These are phyloP conservation scores for Verticillium dahliae DNA, from an alignment of 2,329 filamentous ascomycete species.

Conservation along the genomic window DNA sequence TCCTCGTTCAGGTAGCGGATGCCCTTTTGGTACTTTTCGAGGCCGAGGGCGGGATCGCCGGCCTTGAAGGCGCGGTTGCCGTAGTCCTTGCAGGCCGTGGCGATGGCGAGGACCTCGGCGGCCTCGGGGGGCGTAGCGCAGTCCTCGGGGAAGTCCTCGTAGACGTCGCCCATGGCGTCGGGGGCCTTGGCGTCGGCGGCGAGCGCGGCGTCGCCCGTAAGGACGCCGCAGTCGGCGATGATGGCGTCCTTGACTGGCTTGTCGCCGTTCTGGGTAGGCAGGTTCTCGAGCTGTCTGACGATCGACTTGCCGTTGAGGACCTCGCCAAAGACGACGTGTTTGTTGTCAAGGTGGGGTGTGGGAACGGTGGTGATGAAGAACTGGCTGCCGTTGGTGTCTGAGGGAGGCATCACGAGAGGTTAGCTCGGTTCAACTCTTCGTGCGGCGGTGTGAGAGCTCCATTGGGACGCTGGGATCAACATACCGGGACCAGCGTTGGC, in stretches of 20 bases:
- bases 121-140: constrained; percentile 57
- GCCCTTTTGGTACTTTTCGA: constrained; percentile 93
- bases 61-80: constrained; percentile 91
- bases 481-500: constrained; percentile 89
- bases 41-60: constrained; percentile 60
- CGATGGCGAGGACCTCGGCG: constrained; percentile 68
- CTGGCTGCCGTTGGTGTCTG: constrained; percentile 90
- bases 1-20: constrained; percentile 85
- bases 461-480: constrained; percentile 18
- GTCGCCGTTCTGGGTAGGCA: constrained; percentile 66
- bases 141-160: constrained; percentile 96
- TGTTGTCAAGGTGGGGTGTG: constrained; percentile 91
- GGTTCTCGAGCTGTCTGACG: constrained; percentile 83
- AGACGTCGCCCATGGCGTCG: constrained; percentile 80
- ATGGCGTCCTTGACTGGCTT: constrained; percentile 68
- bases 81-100: constrained; percentile 78
- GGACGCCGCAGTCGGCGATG: constrained; percentile 80
- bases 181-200: constrained; percentile 61
- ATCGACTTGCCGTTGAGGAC: constrained; percentile 90
- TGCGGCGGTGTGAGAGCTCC: neutral
- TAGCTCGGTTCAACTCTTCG: neutral
- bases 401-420: constrained; percentile 3
- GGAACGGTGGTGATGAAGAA: constrained; percentile 96
- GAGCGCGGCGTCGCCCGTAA: constrained; percentile 63
- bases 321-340: constrained; percentile 96